These are phyloP conservation scores for Parathielavia appendiculata DNA, from an alignment of 495 filamentous ascomycete genomes.

Conservation along the genomic window DNA sequence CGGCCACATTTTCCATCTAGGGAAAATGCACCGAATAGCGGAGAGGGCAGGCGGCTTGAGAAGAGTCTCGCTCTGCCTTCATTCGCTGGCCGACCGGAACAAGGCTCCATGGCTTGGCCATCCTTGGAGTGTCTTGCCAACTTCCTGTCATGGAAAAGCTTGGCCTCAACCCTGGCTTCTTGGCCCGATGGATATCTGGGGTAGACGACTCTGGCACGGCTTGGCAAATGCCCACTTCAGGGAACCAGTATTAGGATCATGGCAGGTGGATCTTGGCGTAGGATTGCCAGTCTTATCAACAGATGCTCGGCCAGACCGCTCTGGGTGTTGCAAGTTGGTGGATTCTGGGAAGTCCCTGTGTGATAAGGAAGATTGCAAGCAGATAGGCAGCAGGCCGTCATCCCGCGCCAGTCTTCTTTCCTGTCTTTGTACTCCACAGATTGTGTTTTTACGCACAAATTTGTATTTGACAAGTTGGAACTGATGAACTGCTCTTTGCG, in stretches of 20 bases:
- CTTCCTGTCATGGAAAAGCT: conserved; percentile 23
- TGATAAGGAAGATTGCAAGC: too few species aligned
- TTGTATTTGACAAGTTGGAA: too few species aligned
- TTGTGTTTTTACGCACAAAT: too few species aligned
- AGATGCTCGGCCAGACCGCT: too few species aligned
- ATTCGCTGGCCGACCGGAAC: conserved; percentile 11
- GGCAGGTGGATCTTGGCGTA: background rate
- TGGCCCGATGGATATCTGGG: conserved; percentile 13
- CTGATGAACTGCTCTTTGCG: too few species aligned
- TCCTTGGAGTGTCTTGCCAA: conserved; percentile 18
- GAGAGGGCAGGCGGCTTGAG: background rate
- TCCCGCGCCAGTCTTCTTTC: too few species aligned
- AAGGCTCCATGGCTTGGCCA: conserved; percentile 1
- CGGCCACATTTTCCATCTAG: conserved; percentile 16
- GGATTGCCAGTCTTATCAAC: background rate
- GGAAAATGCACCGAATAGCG: conserved; percentile 13
- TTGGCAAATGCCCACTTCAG: background rate
- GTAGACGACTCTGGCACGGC: background rate
- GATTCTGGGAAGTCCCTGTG: too few species aligned
- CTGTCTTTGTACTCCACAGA: too few species aligned
- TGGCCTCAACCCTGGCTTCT: background rate
- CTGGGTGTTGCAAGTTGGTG: too few species aligned
- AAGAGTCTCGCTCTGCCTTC: conserved; percentile 2
- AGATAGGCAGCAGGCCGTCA: too few species aligned
- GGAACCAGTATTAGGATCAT: background rate